Evolutionary conservation across 1,284 basidiomycete genomes (phyloP).

Genomic region (Leccinum griseonigrum): DNA sequence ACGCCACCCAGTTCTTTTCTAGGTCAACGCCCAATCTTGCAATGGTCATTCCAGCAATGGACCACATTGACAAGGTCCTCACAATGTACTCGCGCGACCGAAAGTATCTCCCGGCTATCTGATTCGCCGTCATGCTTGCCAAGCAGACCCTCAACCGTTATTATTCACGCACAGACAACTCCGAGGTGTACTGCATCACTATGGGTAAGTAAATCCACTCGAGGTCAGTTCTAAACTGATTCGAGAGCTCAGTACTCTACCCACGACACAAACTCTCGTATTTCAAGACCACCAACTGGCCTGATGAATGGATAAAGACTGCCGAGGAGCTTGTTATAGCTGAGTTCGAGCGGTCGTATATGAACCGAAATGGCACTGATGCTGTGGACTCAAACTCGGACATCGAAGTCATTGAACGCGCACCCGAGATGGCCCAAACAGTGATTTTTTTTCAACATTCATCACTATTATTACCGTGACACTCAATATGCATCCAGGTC

Average conservation of each 20-base stretch:
- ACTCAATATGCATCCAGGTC: neutral
- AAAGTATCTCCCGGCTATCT: neutral
- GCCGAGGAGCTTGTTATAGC: too few species aligned
- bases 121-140: neutral
- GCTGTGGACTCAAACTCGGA: too few species aligned
- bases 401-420: too few species aligned
- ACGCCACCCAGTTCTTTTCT: conserved; percentile 27
- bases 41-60: conserved; percentile 31
- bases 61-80: conserved; percentile 13
- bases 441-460: too few species aligned
- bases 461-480: too few species aligned
- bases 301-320: too few species aligned
- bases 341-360: too few species aligned
- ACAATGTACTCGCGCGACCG: neutral
- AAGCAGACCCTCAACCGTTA: neutral
- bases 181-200: neutral
- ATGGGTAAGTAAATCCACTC: neutral
- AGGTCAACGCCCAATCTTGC: conserved; percentile 18
- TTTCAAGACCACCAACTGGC: neutral
- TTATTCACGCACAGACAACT: neutral
- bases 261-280: neutral
- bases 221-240: neutral
- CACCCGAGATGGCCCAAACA: too few species aligned
- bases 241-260: neutral
- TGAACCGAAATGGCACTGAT: too few species aligned